Percentiles rank a stretch among this genome's conserved stretches.
These are phyloP conservation scores for Solanum piurae DNA, from an alignment of 257 asterid species.

Conservation along the genomic window DNA sequence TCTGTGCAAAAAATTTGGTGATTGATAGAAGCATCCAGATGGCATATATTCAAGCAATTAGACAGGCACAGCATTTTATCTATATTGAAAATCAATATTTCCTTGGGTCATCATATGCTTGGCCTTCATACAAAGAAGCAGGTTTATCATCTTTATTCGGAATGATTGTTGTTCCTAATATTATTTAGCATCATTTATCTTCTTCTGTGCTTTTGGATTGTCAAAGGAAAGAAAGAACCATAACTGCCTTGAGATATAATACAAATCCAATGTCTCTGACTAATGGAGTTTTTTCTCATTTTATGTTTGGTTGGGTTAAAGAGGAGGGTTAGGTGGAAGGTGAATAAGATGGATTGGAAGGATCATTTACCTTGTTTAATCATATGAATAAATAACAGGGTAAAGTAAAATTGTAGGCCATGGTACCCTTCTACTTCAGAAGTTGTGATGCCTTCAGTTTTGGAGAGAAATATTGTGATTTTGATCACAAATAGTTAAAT, in stretches of 20 bases:
- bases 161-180: not conserved
- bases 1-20: constrained; percentile 69
- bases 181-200: not conserved
- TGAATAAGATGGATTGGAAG: not conserved
- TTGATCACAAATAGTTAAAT: not conserved
- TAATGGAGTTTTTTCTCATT: not conserved
- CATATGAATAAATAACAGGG: not conserved
- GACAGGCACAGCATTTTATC: constrained; percentile 83
- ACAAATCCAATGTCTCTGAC: not conserved
- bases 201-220: not conserved
- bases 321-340: not conserved
- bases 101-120: constrained; percentile 88
- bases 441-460: not conserved
- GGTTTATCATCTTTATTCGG: constrained; percentile 25
- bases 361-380: not conserved
- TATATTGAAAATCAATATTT: constrained; percentile 96
- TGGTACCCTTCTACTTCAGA: not conserved
- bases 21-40: constrained; percentile 80
- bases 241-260: not conserved
- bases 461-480: not conserved
- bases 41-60: constrained; percentile 88
- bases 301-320: not conserved
- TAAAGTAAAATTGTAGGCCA: not conserved
- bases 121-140: constrained; percentile 74
- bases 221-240: not conserved